Percentiles rank a stretch among this genome's conserved stretches.
Evolutionary conservation across 208 protist genomes (phyloP).

Genomic region (Trypanosomatidae sp.): DNA sequence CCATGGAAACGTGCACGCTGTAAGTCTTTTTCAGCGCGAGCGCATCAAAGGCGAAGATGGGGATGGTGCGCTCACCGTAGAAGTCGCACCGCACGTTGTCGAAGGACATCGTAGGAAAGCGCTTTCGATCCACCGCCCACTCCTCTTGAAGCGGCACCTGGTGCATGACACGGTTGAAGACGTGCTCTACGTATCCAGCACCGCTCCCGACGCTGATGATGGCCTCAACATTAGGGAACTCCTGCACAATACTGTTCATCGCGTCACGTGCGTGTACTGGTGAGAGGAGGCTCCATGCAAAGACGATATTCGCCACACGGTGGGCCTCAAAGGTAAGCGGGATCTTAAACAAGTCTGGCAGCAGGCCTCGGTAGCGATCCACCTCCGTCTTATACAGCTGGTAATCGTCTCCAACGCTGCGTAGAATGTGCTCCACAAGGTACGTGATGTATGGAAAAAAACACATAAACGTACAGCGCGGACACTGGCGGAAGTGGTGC

Average conservation of each 20-base stretch:
- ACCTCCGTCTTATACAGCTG: constrained; percentile 80
- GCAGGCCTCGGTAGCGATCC: constrained; percentile 55
- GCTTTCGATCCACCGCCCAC: constrained; percentile 35
- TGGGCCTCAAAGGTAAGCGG: constrained; percentile 86
- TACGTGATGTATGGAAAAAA: constrained; percentile 85
- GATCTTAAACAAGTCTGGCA: constrained; percentile 83
- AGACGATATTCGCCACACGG: constrained; percentile 70
- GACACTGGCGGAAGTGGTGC: constrained; percentile 75
- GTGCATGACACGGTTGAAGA: constrained; percentile 88
- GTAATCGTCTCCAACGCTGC: constrained; percentile 77
- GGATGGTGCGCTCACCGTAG: constrained; percentile 40
- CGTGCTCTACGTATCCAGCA: constrained; percentile 85
- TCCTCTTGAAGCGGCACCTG: constrained; percentile 28
- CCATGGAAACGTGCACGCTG: constrained; percentile 81
- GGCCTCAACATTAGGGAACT: constrained; percentile 52
- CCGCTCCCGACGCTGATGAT: constrained; percentile 85
- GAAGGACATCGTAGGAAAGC: constrained; percentile 52
- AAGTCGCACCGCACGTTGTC: constrained; percentile 65
- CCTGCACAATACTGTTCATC: constrained; percentile 52
- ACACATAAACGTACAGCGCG: constrained; percentile 72
- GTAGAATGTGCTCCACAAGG: constrained; percentile 70
- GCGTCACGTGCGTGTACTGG: constrained; percentile 68
- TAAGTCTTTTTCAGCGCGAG: constrained; percentile 68
- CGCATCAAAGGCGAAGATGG: constrained; percentile 86
- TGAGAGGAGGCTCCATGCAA: constrained; percentile 85